Evolutionary conservation across 2,329 filamentous ascomycete species (phyloP).

Genomic region (Fonsecaea pugnacius): DNA sequence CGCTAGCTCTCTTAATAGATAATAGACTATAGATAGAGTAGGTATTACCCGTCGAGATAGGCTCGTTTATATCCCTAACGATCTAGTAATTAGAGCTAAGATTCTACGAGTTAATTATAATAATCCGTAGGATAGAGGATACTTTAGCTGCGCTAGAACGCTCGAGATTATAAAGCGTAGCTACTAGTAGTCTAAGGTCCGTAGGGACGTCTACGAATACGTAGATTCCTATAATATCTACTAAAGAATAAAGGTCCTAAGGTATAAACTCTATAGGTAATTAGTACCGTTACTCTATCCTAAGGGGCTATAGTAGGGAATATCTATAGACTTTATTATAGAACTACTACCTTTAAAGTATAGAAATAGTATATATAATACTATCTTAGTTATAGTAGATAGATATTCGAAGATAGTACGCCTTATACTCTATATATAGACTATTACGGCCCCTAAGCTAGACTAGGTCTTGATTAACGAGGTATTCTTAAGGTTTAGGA

Average conservation of each 20-base stretch:
- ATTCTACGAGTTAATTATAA: neutral
- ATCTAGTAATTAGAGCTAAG: neutral
- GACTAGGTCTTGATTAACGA: neutral
- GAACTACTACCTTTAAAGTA: neutral
- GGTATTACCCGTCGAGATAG: neutral
- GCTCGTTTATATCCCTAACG: neutral
- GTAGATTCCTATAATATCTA: constrained; percentile 4
- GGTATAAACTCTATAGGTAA: neutral
- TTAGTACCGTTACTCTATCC: neutral
- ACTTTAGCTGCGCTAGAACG: neutral
- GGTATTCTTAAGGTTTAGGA: neutral
- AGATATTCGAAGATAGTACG: neutral
- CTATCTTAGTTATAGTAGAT: neutral
- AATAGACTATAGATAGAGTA: neutral
- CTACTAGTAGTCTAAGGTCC: neutral
- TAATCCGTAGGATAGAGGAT: neutral
- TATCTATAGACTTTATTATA: neutral
- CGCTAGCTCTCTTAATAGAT: too few relatives aligned
- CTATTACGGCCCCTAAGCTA: neutral
- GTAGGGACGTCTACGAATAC: neutral
- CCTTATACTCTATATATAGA: neutral
- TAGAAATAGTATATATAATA: neutral
- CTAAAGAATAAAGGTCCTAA: constrained; percentile 5
- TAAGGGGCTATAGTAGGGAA: neutral
- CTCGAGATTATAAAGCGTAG: neutral